Percentiles rank a stretch among this genome's conserved stretches.
phyloP scores from a whole-genome alignment of 2,329 filamentous ascomycete species.

The Trichoderma endophyticum region DNA sequence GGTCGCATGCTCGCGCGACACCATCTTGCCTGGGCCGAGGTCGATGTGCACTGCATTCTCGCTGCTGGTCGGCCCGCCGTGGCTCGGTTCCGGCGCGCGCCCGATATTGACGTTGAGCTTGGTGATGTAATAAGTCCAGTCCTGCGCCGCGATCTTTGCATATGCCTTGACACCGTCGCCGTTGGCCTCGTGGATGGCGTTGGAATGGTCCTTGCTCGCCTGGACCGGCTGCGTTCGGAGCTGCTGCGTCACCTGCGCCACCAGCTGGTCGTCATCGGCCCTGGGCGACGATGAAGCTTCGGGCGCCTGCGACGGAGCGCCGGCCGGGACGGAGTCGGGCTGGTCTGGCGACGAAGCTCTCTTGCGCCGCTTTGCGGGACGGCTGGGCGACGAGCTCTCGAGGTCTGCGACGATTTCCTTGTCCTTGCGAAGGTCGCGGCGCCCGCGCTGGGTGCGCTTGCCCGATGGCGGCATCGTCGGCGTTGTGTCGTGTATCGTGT shows the following conservation, averaged over 20 bases:
- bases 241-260: slow-evolving; percentile 54
- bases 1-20: slow-evolving; percentile 72
- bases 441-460: slow-evolving; percentile 37
- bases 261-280: slow-evolving; percentile 54
- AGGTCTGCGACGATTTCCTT: slow-evolving; percentile 34
- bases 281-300: slow-evolving; percentile 38
- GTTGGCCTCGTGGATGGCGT: slow-evolving; percentile 60
- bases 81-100: slow-evolving; percentile 55
- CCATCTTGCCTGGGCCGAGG: slow-evolving; percentile 77
- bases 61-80: slow-evolving; percentile 36
- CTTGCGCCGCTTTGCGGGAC: slow-evolving; percentile 63
- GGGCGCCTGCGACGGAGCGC: slow-evolving; percentile 32
- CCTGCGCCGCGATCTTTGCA: slow-evolving; percentile 75
- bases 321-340: slow-evolving; percentile 21
- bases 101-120: slow-evolving; percentile 74
- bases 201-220: slow-evolving; percentile 60
- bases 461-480: slow-evolving; percentile 35
- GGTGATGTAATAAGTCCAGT: slow-evolving; percentile 83
- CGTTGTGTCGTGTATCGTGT: neutral
- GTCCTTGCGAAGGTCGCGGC: slow-evolving; percentile 40
- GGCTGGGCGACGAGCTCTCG: slow-evolving; percentile 56
- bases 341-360: slow-evolving; percentile 39
- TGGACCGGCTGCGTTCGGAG: slow-evolving; percentile 51
- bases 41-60: slow-evolving; percentile 73
- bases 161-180: slow-evolving; percentile 67